phyloP scores from a whole-genome alignment of 1,284 basidiomycete genomes.

The Pascua sp. region DNA sequence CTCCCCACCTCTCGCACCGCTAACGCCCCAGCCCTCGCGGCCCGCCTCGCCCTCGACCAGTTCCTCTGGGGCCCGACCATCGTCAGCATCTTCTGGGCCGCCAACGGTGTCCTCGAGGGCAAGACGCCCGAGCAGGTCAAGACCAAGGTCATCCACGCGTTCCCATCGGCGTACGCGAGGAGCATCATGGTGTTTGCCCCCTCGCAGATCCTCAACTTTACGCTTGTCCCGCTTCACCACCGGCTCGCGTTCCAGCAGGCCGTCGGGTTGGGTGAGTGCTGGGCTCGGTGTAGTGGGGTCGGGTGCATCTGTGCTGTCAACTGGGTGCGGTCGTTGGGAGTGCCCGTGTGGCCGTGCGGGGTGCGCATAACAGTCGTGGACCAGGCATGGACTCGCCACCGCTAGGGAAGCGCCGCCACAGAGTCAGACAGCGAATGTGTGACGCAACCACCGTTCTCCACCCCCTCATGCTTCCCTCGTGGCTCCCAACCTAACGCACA shows the following conservation, averaged over 20 bases:
- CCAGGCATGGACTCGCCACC: too few species aligned
- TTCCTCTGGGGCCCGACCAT: slow-evolving; percentile 19
- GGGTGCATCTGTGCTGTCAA: too few species aligned
- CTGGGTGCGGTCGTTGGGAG: too few species aligned
- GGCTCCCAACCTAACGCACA: slow-evolving; percentile 15
- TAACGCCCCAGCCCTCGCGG: slow-evolving; percentile 5
- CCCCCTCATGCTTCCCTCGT: too few species aligned
- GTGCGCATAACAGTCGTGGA: too few species aligned
- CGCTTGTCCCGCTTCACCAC: slow-evolving; percentile 70
- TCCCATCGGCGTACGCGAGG: slow-evolving; percentile 38
- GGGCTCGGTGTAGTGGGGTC: background rate
- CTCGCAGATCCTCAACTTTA: slow-evolving; percentile 75
- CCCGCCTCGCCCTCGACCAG: slow-evolving; percentile 16
- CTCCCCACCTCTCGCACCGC: background rate
- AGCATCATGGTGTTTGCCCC: slow-evolving; percentile 66
- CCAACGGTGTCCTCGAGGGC: slow-evolving; percentile 45
- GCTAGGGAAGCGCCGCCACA: too few species aligned
- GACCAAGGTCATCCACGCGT: slow-evolving; percentile 37
- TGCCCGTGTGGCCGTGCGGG: too few species aligned
- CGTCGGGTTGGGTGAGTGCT: slow-evolving; percentile 63
- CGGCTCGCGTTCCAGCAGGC: slow-evolving; percentile 73
- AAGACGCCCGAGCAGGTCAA: slow-evolving; percentile 34
- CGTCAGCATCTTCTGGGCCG: slow-evolving; percentile 33
- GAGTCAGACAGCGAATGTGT: too few species aligned
- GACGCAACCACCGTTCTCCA: too few species aligned